Evolutionary conservation across 352 stramenopile genomes (phyloP).

Genomic region (Pythium graminicola): DNA sequence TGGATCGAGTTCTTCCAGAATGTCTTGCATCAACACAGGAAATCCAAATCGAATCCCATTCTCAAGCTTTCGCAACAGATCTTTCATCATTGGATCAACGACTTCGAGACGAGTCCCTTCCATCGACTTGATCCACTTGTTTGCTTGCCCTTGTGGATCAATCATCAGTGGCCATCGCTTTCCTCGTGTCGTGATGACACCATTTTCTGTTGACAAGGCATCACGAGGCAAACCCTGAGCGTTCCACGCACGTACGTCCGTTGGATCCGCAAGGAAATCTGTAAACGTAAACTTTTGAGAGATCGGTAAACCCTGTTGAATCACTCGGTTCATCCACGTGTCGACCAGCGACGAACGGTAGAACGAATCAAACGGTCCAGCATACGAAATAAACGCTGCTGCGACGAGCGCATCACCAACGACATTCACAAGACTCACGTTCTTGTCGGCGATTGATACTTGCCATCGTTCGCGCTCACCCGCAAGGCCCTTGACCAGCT

Average conservation of each 20-base stretch:
- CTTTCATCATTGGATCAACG: conserved; percentile 91
- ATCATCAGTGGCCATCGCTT: conserved; percentile 94
- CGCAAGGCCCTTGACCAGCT: conserved; percentile 91
- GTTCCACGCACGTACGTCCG: conserved; percentile 92
- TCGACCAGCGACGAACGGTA: conserved; percentile 68
- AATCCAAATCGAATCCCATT: conserved; percentile 91
- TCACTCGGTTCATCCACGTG: conserved; percentile 67
- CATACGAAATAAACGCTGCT: conserved; percentile 88
- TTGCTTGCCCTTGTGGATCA: conserved; percentile 91
- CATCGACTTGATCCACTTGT: conserved; percentile 96
- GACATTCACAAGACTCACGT: conserved; percentile 79
- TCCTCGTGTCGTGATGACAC: conserved; percentile 94
- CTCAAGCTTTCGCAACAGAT: conserved; percentile 91
- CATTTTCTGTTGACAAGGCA: conserved; percentile 92
- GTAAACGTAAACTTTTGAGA: conserved; percentile 85
- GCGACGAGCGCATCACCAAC: conserved; percentile 91
- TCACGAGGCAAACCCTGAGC: conserved; percentile 93
- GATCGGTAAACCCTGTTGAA: conserved; percentile 82
- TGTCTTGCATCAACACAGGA: conserved; percentile 89
- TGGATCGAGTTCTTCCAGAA: conserved; percentile 90
- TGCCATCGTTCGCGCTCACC: conserved; percentile 91
- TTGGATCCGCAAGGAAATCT: conserved; percentile 85
- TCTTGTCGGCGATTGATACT: conserved; percentile 78
- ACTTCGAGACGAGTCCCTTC: conserved; percentile 90
- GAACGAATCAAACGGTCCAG: conserved; percentile 91